Conservation (phyloP, 2,329 filamentous ascomycete genomes). For the Onygenales sp. region DNA sequence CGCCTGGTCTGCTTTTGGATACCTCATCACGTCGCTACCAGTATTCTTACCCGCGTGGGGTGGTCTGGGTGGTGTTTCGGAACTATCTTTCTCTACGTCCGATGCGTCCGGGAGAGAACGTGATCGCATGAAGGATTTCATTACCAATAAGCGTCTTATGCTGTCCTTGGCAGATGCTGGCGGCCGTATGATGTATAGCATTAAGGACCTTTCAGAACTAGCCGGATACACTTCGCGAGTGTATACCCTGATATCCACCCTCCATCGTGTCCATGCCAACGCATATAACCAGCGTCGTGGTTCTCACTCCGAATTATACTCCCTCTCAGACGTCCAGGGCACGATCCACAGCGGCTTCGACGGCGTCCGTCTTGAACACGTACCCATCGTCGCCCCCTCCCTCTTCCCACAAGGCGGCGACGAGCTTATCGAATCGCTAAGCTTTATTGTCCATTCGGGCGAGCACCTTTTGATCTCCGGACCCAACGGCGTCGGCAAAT, state of each 20-base stretch:
- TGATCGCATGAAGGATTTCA: conserved; percentile 94
- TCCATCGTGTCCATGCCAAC: conserved; percentile 86
- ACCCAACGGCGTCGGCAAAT: conserved; percentile 90
- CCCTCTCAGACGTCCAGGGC: conserved; percentile 81
- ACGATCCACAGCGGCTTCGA: conserved; percentile 93
- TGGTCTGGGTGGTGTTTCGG: conserved; percentile 64
- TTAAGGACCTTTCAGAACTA: conserved; percentile 93
- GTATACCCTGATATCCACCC: conserved; percentile 87
- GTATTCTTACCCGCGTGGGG: conserved; percentile 94
- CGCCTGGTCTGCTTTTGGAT: conserved; percentile 96
- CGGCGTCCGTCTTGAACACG: conserved; percentile 83
- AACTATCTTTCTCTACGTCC: conserved; percentile 43
- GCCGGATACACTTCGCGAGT: conserved; percentile 94
- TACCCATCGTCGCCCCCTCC: conserved; percentile 81
- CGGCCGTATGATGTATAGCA: conserved; percentile 98
- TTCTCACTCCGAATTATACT: conserved; percentile 69
- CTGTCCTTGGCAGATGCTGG: conserved; percentile 92
- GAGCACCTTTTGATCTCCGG: conserved; percentile 94
- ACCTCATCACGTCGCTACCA: conserved; percentile 82
- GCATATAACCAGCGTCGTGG: conserved; percentile 67
- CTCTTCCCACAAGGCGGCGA: conserved; percentile 87
- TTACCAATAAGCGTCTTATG: conserved; percentile 98
- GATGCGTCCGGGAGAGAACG: conserved; percentile 54
- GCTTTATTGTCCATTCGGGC: conserved; percentile 78
- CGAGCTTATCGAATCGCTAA: conserved; percentile 78